Conservation (phyloP, 495 filamentous ascomycete species). For the Physcia stellaris region DNA sequence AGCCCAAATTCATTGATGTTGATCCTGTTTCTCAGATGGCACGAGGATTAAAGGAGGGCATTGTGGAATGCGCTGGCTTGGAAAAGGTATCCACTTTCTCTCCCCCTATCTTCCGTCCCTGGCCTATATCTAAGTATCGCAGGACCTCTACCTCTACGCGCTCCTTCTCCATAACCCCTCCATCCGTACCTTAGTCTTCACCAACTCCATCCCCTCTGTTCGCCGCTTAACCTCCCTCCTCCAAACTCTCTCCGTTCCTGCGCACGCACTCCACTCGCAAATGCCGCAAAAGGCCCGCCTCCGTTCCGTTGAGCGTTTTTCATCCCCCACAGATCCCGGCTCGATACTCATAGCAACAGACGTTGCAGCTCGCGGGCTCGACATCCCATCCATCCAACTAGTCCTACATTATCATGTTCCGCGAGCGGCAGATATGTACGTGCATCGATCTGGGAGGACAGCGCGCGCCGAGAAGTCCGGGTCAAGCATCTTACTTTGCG, state of each 20-base stretch:
- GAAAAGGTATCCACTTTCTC: slow-evolving; percentile 53
- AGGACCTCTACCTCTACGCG: slow-evolving; percentile 89
- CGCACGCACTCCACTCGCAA: slow-evolving; percentile 70
- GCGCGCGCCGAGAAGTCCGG: slow-evolving; percentile 69
- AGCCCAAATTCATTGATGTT: slow-evolving; percentile 84
- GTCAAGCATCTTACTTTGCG: slow-evolving; percentile 73
- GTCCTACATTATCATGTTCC: slow-evolving; percentile 94
- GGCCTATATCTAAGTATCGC: slow-evolving; percentile 8
- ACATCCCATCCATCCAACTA: slow-evolving; percentile 77
- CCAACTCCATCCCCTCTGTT: slow-evolving; percentile 89
- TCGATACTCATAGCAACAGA: slow-evolving; percentile 87
- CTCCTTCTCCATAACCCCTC: slow-evolving; percentile 72
- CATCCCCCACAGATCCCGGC: slow-evolving; percentile 40
- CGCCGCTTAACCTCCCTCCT: slow-evolving; percentile 76
- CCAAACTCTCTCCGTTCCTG: slow-evolving; percentile 66
- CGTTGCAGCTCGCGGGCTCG: slow-evolving; percentile 90
- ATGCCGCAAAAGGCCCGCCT: slow-evolving; percentile 97
- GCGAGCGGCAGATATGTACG: slow-evolving; percentile 80
- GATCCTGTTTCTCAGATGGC: slow-evolving; percentile 84
- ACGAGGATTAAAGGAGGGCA: slow-evolving; percentile 67
- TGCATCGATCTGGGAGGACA: slow-evolving; percentile 90
- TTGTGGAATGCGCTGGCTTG: slow-evolving; percentile 80
- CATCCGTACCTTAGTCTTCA: slow-evolving; percentile 71
- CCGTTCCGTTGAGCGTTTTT: slow-evolving; percentile 83
- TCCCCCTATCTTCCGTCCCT: neutral